A percentile compares a stretch with the other conserved stretches of the same genome.
Evolutionary conservation across 345 rosid genomes (phyloP).

Genomic region (Corchorus olitorius): DNA sequence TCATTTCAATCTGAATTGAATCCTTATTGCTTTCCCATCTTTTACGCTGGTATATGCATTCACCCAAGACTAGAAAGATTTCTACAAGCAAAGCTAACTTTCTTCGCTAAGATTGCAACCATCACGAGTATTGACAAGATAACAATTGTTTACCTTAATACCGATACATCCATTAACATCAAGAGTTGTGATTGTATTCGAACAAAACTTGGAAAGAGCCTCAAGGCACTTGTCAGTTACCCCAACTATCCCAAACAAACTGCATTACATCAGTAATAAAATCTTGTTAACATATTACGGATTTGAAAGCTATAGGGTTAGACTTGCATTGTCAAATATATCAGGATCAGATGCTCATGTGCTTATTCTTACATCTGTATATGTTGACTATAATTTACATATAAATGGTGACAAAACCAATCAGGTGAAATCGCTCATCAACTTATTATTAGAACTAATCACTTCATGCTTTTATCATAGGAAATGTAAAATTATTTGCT

Average conservation of each 20-base stretch:
- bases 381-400: neutral
- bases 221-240: conserved; percentile 84
- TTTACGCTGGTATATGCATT: neutral
- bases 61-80: neutral
- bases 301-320: neutral
- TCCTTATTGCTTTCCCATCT: neutral
- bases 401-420: neutral
- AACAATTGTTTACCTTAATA: conserved; percentile 60
- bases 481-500: neutral
- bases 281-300: conserved; percentile 5
- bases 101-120: neutral
- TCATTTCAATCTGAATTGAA: neutral
- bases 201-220: conserved; percentile 69
- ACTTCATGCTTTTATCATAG: neutral
- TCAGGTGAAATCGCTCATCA: neutral
- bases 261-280: conserved; percentile 42
- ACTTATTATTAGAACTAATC: neutral
- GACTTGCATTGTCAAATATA: neutral
- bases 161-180: conserved; percentile 93
- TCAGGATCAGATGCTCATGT: conserved; percentile 1
- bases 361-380: neutral
- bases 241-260: conserved; percentile 94
- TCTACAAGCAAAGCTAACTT: neutral
- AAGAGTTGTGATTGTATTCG: conserved; percentile 69
- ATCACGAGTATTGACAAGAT: neutral